Base-by-base conservation (phyloP, 148 eudicot species). In the Vaccinium vitisidaea region DNA sequence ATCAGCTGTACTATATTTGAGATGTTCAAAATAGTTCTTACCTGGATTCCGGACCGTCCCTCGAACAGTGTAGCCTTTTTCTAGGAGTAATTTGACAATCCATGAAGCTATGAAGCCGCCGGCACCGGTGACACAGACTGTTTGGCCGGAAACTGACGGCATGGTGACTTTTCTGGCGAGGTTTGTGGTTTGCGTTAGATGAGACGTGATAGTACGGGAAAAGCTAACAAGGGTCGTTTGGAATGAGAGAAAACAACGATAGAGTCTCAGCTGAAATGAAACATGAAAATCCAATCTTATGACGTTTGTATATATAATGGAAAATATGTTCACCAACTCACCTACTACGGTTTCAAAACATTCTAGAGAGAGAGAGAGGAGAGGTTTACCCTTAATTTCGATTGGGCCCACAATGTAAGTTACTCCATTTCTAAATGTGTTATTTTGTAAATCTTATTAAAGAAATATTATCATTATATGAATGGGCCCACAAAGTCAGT, bases 21-120 rank as follows among this genome's bases (percentile, higher is more conserved):
- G 46, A 43, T 4, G 46, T 43, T 4, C 46, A 43, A 43, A 4
- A 16, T 1, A 16, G 61, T 56, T 56, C 50, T 79, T 89, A 88
- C 99, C 98, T 88, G 99, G 98, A 76, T 96, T 96, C 85, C 99
- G 84, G 70, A 91, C 92, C 1, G 99, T 96, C 55, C 99, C 99
- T 80, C 93, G 90, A 56, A 96, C 98, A 9, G 86, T 88, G 77
- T 96, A 96, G n/a, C 98, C 98, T 83, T 82, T 92, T 30, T 94
- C 89, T 11, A 96, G 89, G 79, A 96, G 97, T 3, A 89, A 84
- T 84, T 96, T 96, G 13, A 96, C 98, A 8, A 96, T 74, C 99
- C 99, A 96, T 5, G 99, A 96, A 39, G 95, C 99, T 10, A 96
- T 92, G 92, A 91, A 96, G 0, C 99, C 99, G 1, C 97, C 98